Conservation (phyloP, 306 rosid species). For the Dicorynia guianensis region DNA sequence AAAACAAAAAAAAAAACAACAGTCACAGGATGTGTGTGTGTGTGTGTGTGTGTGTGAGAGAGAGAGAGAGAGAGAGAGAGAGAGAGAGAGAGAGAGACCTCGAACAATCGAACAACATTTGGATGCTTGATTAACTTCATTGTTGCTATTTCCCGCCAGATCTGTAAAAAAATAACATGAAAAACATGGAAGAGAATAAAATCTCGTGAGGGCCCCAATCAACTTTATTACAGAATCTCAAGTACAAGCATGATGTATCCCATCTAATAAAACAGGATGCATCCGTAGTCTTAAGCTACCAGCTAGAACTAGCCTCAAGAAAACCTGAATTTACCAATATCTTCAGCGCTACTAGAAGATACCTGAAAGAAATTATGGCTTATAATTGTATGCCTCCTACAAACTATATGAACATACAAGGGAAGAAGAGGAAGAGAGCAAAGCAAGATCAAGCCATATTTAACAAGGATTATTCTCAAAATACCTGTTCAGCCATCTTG, state of each 20-base stretch:
- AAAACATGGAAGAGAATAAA: slow-evolving; percentile 22
- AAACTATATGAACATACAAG: not conserved
- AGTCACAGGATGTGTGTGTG: slow-evolving; percentile 1
- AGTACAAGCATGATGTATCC: not conserved
- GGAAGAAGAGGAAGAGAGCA: slow-evolving; percentile 9
- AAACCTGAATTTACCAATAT: slow-evolving; percentile 22
- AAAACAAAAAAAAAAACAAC: not conserved
- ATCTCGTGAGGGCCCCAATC: slow-evolving; percentile 27
- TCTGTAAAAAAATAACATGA: slow-evolving; percentile 59
- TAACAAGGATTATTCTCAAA: slow-evolving; percentile 5
- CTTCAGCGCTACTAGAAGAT: slow-evolving; percentile 24
- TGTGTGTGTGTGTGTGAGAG: too few relatives aligned
- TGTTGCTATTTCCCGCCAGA: slow-evolving; percentile 88
- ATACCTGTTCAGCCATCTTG: slow-evolving; percentile 98
- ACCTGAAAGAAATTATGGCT: slow-evolving; percentile 25
- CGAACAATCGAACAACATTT: slow-evolving; percentile 79
- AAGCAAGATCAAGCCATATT: not conserved
- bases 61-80: slow-evolving; percentile 24
- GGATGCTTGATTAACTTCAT: slow-evolving; percentile 99
- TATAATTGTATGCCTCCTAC: not conserved
- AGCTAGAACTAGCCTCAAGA: slow-evolving; percentile 14
- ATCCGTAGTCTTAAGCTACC: slow-evolving; percentile 15
- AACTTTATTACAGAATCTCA: not conserved
- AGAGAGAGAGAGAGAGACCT: slow-evolving; percentile 63
- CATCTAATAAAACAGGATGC: slow-evolving; percentile 14